phyloP scores from a whole-genome alignment of 257 asterid genomes.

The Capsicum rhomboideum region DNA sequence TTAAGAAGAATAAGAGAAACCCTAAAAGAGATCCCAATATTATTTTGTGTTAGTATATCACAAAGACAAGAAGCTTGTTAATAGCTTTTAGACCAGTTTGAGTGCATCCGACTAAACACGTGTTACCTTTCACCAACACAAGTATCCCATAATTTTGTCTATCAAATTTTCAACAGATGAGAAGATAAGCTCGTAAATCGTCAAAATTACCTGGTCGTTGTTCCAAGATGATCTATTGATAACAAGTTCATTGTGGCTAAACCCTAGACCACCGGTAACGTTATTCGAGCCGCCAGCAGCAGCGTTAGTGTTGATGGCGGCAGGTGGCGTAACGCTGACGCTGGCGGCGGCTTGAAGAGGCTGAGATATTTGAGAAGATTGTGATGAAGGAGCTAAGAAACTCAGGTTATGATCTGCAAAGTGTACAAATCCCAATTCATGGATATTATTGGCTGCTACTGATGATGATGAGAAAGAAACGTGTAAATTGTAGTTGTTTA shows the following conservation, averaged over 20 bases:
- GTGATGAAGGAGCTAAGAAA: conserved; percentile 38
- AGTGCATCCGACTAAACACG: not conserved
- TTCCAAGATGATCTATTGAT: conserved; percentile 57
- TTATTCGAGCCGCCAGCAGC: not conserved
- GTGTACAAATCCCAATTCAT: conserved; percentile 69
- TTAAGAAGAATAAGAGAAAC: conserved; percentile 24
- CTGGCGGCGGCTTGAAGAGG: conserved; percentile 5
- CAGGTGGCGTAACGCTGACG: not conserved
- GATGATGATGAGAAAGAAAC: conserved; percentile 22
- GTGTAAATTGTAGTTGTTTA: conserved; percentile 37
- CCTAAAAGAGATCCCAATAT: not conserved
- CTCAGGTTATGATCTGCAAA: conserved; percentile 60
- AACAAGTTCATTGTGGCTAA: conserved; percentile 28
- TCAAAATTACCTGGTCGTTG: conserved; percentile 44
- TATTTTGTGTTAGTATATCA: not conserved
- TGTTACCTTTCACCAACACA: not conserved
- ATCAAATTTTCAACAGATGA: not conserved
- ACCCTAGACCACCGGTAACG: conserved; percentile 38
- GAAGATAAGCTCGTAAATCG: not conserved
- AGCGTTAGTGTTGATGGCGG: conserved; percentile 6
- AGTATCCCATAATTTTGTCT: not conserved
- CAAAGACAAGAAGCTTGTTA: not conserved
- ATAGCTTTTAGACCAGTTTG: not conserved
- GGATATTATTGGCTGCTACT: conserved; percentile 3
- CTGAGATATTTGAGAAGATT: conserved; percentile 11